Percentiles rank a stretch among this genome's conserved stretches.
phyloP scores from a whole-genome alignment of 2,329 filamentous ascomycete species.

The Ceratocystiopsis minuta region DNA sequence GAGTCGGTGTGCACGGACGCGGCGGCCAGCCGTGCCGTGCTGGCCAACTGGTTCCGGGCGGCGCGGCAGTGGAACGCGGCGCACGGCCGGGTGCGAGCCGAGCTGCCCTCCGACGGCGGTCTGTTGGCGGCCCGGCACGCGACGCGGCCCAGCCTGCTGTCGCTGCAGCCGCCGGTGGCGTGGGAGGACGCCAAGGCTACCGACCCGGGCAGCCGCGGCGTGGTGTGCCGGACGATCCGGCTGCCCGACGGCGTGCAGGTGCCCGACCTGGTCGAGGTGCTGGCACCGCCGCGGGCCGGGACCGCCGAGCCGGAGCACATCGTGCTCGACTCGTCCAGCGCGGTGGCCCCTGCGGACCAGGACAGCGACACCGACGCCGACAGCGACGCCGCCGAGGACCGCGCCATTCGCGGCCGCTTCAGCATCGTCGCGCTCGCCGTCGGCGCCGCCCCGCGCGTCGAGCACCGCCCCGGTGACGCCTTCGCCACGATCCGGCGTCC shows the following conservation, averaged over 20 bases:
- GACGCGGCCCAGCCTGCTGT: constrained; percentile 18
- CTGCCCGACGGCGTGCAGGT: constrained; percentile 29
- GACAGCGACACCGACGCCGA: background rate
- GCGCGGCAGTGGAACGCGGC: constrained; percentile 41
- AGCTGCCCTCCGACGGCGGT: constrained; percentile 6
- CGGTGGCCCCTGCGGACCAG: constrained; percentile 22
- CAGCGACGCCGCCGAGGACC: background rate
- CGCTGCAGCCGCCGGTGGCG: constrained; percentile 4
- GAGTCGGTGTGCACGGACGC: constrained; percentile 72
- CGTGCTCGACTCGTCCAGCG: constrained; percentile 42
- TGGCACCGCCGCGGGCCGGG: constrained; percentile 11
- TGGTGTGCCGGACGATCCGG: constrained; percentile 20
- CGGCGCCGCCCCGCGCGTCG: constrained; percentile 34
- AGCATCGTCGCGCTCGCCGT: constrained; percentile 58
- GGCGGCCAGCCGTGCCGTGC: constrained; percentile 40
- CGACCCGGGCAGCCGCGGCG: background rate
- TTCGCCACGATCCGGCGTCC: constrained; percentile 17
- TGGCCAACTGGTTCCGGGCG: constrained; percentile 59
- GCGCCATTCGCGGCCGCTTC: constrained; percentile 36
- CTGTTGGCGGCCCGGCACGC: constrained; percentile 15
- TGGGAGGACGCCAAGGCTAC: background rate
- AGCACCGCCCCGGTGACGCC: constrained; percentile 34
- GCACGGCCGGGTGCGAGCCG: constrained; percentile 2
- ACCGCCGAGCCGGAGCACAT: constrained; percentile 24
- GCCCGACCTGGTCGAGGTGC: constrained; percentile 34